These are phyloP conservation scores for Luffa acutangula DNA, from an alignment of 306 rosid species.

Conservation along the genomic window DNA sequence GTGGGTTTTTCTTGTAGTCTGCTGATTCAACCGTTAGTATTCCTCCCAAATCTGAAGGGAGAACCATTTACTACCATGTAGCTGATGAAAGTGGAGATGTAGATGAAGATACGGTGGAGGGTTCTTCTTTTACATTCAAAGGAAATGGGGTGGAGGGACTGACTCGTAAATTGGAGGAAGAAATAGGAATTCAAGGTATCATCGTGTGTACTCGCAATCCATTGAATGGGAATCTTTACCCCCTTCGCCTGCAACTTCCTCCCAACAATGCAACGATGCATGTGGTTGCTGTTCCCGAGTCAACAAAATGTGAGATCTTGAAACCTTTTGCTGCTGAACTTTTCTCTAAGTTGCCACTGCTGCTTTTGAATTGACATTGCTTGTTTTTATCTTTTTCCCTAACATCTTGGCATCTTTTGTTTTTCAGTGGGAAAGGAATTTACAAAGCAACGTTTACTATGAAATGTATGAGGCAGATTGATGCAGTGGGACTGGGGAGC, in stretches of 20 bases:
- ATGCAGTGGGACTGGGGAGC: neutral
- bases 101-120: constrained; percentile 37
- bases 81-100: constrained; percentile 78
- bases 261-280: constrained; percentile 75
- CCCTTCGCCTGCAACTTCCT: constrained; percentile 93
- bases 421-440: constrained; percentile 2
- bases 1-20: constrained; percentile 33
- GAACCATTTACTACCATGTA: constrained; percentile 70
- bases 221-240: constrained; percentile 60
- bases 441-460: neutral
- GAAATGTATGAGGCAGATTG: neutral
- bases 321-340: neutral
- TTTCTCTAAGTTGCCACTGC: neutral
- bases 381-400: neutral
- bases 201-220: constrained; percentile 70
- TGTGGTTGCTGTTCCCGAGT: constrained; percentile 49
- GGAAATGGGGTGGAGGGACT: constrained; percentile 75
- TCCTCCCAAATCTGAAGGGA: constrained; percentile 53
- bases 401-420: neutral
- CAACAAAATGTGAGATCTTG: constrained; percentile 46
- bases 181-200: constrained; percentile 59
- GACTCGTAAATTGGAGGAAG: constrained; percentile 65
- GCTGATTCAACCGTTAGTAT: constrained; percentile 26
- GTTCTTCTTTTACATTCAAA: constrained; percentile 45
- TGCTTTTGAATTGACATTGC: neutral